Percentiles rank a stretch among this genome's conserved stretches.
Conservation (phyloP, 2,329 filamentous ascomycete species). For the Penicillium sp. region DNA sequence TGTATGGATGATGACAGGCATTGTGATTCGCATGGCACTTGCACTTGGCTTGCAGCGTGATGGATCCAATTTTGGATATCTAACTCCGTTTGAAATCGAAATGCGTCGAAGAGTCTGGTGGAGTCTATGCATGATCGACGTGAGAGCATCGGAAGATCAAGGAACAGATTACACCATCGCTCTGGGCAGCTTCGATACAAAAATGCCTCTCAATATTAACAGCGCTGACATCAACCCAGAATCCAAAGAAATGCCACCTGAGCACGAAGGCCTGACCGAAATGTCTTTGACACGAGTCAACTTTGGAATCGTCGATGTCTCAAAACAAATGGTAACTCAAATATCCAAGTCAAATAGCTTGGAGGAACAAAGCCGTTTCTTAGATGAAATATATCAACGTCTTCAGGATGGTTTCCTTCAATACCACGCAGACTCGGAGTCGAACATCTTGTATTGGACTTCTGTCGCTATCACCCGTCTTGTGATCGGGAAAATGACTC, state of each 20-base stretch:
- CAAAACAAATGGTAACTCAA: slow-evolving; percentile 37
- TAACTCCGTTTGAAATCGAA: slow-evolving; percentile 54
- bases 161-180: slow-evolving; percentile 62
- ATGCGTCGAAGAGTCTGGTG: slow-evolving; percentile 43
- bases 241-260: slow-evolving; percentile 48
- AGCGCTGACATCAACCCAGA: slow-evolving; percentile 50
- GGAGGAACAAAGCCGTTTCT: slow-evolving; percentile 47
- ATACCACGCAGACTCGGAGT: slow-evolving; percentile 38
- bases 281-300: slow-evolving; percentile 46
- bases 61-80: slow-evolving; percentile 24
- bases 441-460: slow-evolving; percentile 51
- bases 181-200: slow-evolving; percentile 61
- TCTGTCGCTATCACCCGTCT: slow-evolving; percentile 45
- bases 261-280: slow-evolving; percentile 57
- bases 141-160: slow-evolving; percentile 62
- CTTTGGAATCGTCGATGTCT: slow-evolving; percentile 38
- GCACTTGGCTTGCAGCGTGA: slow-evolving; percentile 23
- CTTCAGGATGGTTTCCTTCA: slow-evolving; percentile 48
- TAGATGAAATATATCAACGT: slow-evolving; percentile 48
- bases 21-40: slow-evolving; percentile 21
- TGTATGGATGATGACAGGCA: slow-evolving; percentile 26
- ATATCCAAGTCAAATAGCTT: slow-evolving; percentile 29
- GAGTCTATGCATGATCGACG: slow-evolving; percentile 53
- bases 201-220: slow-evolving; percentile 51
- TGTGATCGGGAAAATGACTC: slow-evolving; percentile 41